Percentiles rank a stretch among this genome's conserved stretches.
Conservation (phyloP, 2,329 filamentous ascomycete genomes). For the Pseudogymnoascus sp. region DNA sequence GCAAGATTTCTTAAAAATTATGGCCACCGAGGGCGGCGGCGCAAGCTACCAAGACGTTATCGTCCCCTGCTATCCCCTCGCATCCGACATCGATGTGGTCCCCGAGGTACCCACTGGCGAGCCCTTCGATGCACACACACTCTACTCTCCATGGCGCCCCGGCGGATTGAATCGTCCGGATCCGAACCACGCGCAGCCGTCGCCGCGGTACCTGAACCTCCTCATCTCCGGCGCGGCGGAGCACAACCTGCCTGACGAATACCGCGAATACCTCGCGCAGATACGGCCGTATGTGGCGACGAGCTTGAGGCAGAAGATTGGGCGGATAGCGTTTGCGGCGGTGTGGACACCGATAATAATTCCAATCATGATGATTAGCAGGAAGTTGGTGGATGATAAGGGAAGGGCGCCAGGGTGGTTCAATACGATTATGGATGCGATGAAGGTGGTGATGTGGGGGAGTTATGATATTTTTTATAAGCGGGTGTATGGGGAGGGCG, state of each 20-base stretch:
- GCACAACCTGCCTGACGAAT: constrained; percentile 69
- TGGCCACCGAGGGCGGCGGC: constrained; percentile 84
- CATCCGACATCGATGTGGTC: constrained; percentile 45
- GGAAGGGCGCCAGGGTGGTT: constrained; percentile 65
- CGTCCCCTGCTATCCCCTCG: constrained; percentile 66
- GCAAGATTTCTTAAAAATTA: constrained; percentile 73
- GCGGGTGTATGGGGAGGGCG: constrained; percentile 73
- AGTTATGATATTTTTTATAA: constrained; percentile 58
- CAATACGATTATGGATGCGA: constrained; percentile 37
- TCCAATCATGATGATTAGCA: constrained; percentile 40
- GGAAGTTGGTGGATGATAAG: constrained; percentile 50
- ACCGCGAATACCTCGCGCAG: constrained; percentile 61
- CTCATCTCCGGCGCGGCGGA: constrained; percentile 71
- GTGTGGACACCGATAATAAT: constrained; percentile 51
- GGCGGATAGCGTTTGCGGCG: constrained; percentile 51
- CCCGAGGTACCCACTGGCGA: constrained; percentile 53
- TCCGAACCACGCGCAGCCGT: constrained; percentile 70
- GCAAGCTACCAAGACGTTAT: constrained; percentile 75
- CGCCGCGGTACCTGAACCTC: constrained; percentile 71
- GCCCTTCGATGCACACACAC: constrained; percentile 75
- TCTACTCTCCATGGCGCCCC: constrained; percentile 54
- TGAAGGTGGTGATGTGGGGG: constrained; percentile 53
- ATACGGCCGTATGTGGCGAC: constrained; percentile 66
- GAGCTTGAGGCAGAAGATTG: constrained; percentile 55
- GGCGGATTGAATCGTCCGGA: constrained; percentile 44